Base-by-base conservation (phyloP, 345 rosid species). In the Carallia brachiata region DNA sequence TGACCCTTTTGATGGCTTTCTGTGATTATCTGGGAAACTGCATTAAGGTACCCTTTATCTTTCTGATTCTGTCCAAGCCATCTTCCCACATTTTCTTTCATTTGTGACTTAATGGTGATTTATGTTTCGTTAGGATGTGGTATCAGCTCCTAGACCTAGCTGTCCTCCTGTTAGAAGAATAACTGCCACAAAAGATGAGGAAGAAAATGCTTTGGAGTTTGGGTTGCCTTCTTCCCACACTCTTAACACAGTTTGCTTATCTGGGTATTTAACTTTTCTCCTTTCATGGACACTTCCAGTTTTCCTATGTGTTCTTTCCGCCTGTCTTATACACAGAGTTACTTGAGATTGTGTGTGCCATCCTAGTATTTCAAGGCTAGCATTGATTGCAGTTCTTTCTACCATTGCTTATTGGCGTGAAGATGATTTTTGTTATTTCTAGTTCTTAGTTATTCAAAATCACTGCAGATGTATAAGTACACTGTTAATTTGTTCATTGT, bases 141-240 rank as follows among this genome's bases (percentile, higher is more conserved):
- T 95, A 61, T 95, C 99, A 70, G 99, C 98, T 80, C 97, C 99
- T 67, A 79, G 99, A 67, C 99, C 99, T 4, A 80, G 81, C 69
- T 90, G 87, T 60, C 99, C 99, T n/a, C 97, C 98, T 3, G 92
- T 90, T 67, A 84, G 89, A 81, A 85, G 96, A 74, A 72, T 95
- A 62, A 88, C 92, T 1, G 90, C 96, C 5, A 95, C 99, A 4
- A 88, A 89, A 82, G 98, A 95, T 73, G 99, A 95, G 81, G 86
- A 86, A 89, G 98, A 95, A 1, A 90, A 95, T 81, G 97, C 99
- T 18, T 61, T 92, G 90, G 99, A 95, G 78, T 90, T 90, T 82
- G 99, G 99, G 66, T 78, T 95, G 84, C 98, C 99, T 79, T 95
- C 99, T 79, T 95, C 99, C 37, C 99, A 95, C 73, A 92, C 94